phyloP scores from a whole-genome alignment of 306 rosid genomes.

The Vigna hirtella region DNA sequence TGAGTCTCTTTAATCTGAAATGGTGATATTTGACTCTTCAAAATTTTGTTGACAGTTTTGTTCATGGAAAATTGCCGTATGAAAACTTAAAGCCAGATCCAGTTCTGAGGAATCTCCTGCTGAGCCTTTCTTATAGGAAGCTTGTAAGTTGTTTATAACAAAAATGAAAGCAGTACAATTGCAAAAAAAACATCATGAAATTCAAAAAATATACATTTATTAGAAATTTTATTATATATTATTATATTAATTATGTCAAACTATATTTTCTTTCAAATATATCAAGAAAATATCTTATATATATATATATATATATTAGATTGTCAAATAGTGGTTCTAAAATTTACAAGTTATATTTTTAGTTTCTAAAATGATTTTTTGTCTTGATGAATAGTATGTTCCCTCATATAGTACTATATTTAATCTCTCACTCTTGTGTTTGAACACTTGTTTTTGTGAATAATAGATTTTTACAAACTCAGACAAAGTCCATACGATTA shows the following conservation, averaged over 20 bases:
- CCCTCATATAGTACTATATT: not conserved
- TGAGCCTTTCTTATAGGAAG: constrained; percentile 74
- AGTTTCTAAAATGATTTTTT: not conserved
- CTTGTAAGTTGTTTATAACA: constrained; percentile 61
- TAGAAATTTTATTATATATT: no score
- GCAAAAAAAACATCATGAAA: not conserved
- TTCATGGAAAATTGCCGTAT: constrained; percentile 95
- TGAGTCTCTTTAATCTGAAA: constrained; percentile 9
- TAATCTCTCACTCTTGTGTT: no score
- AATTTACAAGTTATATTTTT: no score
- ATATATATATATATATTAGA: no score
- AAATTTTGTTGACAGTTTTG: constrained; percentile 54
- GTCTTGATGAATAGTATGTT: not conserved
- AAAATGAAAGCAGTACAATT: not conserved
- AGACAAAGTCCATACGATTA: constrained; percentile 72
- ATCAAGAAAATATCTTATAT: no score
- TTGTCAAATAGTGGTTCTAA: no score
- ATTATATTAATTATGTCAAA: no score
- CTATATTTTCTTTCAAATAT: no score
- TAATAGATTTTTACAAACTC: constrained; percentile 89
- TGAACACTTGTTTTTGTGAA: constrained; percentile 12
- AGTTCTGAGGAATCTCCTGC: constrained; percentile 66
- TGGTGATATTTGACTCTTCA: constrained; percentile 4
- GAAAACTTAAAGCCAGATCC: constrained; percentile 83
- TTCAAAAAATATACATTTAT: no score